These are phyloP conservation scores for Penicillium griseofulvum DNA, from an alignment of 2,329 filamentous ascomycete genomes.

Conservation along the genomic window DNA sequence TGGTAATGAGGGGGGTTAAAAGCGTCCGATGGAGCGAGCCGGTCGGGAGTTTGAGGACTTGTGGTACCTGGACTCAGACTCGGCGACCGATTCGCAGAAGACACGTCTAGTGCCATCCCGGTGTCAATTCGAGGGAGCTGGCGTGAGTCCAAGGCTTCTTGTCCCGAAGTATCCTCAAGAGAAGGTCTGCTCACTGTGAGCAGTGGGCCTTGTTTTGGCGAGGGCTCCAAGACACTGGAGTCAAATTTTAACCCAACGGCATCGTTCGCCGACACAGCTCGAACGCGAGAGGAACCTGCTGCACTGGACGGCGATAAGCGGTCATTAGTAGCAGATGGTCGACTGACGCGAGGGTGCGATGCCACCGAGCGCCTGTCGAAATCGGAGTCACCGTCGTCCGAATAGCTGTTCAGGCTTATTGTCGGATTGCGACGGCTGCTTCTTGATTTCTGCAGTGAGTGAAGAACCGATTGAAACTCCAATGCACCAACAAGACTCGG, in stretches of 20 bases:
- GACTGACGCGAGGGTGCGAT: constrained; percentile 45
- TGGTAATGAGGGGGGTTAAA: constrained; percentile 41
- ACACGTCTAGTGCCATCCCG: constrained; percentile 28
- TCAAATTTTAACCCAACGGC: constrained; percentile 49
- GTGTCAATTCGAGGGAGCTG: constrained; percentile 24
- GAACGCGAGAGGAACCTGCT: constrained; percentile 33
- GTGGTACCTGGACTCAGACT: constrained; percentile 32
- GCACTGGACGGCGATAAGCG: constrained; percentile 26
- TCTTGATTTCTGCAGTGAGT: constrained; percentile 78
- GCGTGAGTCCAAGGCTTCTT: constrained; percentile 13
- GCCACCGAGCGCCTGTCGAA: constrained; percentile 48
- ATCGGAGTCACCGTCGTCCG: constrained; percentile 58
- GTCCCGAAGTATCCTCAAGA: constrained; percentile 20
- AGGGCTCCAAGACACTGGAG: constrained; percentile 31
- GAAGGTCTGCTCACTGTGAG: constrained; percentile 44
- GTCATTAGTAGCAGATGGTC: constrained; percentile 18
- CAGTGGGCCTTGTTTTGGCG: constrained; percentile 26
- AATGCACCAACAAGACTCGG: constrained; percentile 90
- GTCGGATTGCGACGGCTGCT: constrained; percentile 66
- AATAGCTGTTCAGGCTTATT: constrained; percentile 68
- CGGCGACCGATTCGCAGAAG: constrained; percentile 30
- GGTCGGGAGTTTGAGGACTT: constrained; percentile 34
- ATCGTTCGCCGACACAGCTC: constrained; percentile 62
- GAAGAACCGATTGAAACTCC: constrained; percentile 87
- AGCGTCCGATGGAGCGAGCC: constrained; percentile 44